Conservation (phyloP, 2,329 filamentous ascomycete genomes). For the Parasarocladium wereldwijsianum region DNA sequence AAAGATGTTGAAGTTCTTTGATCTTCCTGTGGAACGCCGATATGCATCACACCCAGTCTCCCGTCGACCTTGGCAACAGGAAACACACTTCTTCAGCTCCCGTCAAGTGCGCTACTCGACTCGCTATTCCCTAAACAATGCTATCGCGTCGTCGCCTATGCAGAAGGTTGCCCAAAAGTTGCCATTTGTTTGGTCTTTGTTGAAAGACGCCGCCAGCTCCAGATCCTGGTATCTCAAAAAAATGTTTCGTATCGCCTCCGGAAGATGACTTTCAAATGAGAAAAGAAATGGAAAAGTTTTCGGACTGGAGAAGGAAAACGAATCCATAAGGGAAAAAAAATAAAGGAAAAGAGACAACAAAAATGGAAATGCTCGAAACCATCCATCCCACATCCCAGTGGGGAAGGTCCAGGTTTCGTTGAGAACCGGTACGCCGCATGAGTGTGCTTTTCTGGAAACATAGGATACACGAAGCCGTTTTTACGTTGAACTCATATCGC, state of each 20-base stretch:
- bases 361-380: conserved; percentile 22
- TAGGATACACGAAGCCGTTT: conserved; percentile 21
- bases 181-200: conserved; percentile 22
- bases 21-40: conserved; percentile 26
- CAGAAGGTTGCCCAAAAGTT: not conserved
- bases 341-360: conserved; percentile 8
- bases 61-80: conserved; percentile 5
- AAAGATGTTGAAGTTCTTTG: conserved; percentile 36
- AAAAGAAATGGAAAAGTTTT: conserved; percentile 6
- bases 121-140: conserved; percentile 1
- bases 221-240: conserved; percentile 18
- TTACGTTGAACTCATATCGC: conserved; percentile 13
- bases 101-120: not conserved
- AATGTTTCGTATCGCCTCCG: conserved; percentile 3
- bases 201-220: conserved; percentile 28
- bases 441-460: conserved; percentile 15
- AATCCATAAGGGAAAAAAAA: conserved; percentile 4
- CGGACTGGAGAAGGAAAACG: conserved; percentile 7
- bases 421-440: conserved; percentile 29
- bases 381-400: conserved; percentile 16
- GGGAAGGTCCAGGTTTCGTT: conserved; percentile 26
- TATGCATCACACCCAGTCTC: conserved; percentile 10
- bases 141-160: conserved; percentile 8
- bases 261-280: conserved; percentile 10
- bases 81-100: conserved; percentile 3